Evolutionary conservation across 164 flowering plant genomes (phyloP), one percentile per base, ranked within the genome.

Genomic region (Echeveria elegans): DNA sequence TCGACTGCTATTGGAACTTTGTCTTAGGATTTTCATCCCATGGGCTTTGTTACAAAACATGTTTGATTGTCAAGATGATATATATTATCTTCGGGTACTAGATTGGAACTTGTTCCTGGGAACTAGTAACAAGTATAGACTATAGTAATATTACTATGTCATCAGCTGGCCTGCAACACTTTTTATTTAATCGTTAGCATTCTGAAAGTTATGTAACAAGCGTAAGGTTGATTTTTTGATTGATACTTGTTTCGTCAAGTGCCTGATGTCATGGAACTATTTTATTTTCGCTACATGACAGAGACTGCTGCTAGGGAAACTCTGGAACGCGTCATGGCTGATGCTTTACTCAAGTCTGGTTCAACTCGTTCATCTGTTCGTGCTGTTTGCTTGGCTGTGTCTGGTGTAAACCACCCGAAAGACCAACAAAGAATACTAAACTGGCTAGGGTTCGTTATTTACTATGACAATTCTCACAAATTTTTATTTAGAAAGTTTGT

Each of bases 401-500:
- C 98, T 63, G 98, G 98, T 61, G 98, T 93, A 65, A 84, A 90
- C 74, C 94, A 93, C 72, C 92, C 89, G 50, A 76, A 79, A 0
- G 98, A 93, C 82, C 88, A 93, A 78, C 76, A 86, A 62, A 83
- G 84, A 65, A 77, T 89, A 73, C 34, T 88, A 31, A 78, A 75
- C 62, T 93, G 98, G 98, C 82, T 90, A n/a, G 86, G 98, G 98
- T 68, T 58, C 69, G 75, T n/a, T 65, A n/a, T 67, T 53, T 37
- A 7, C n/a, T n/a, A 48, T n/a, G 15, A 5, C 60, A 29, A 43
- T 34, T 34, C 37, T 34, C 7, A 34, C 37, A 34, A 3, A 34
- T 7, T 34, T 43, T 15, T 43, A 43, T 43, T 43, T 4, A 15
- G 3, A 43, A 43, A 15, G 47, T 43, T 43, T 2, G 16, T 11